These are phyloP conservation scores for Diaporthe vexans DNA, from an alignment of 2,329 filamentous ascomycete species.

Conservation along the genomic window DNA sequence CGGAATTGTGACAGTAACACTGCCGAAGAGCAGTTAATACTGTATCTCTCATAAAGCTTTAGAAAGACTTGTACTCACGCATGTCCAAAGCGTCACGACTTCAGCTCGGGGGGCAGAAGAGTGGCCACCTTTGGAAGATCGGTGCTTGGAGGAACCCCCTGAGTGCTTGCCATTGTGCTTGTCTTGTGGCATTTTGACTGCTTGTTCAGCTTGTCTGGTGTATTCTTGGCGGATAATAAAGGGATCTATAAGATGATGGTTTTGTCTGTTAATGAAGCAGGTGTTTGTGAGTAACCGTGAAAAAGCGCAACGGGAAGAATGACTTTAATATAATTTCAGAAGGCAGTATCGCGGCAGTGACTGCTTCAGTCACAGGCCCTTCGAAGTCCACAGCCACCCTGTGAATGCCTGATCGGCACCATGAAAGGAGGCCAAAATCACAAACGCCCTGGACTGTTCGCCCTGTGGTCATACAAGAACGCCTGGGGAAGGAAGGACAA, in stretches of 20 bases:
- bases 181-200: not conserved
- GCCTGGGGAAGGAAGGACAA: not conserved
- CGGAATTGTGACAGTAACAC: not conserved
- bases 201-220: not conserved
- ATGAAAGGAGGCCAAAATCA: not conserved
- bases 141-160: not conserved
- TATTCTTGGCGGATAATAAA: not conserved
- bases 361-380: not conserved
- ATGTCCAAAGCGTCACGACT: slow-evolving; percentile 17
- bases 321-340: not conserved
- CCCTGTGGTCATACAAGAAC: not conserved
- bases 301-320: not conserved
- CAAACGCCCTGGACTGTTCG: not conserved
- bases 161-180: slow-evolving; percentile 3
- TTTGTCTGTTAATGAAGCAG: not conserved
- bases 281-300: not conserved
- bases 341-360: not conserved
- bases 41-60: no score
- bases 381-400: slow-evolving; percentile 14
- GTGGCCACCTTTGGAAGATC: not conserved
- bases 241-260: not conserved
- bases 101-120: not conserved
- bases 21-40: not conserved
- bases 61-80: not conserved
- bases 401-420: slow-evolving; percentile 16